Evolutionary conservation across 2,329 filamentous ascomycete species (phyloP).

Genomic region (Penicillium sp.): DNA sequence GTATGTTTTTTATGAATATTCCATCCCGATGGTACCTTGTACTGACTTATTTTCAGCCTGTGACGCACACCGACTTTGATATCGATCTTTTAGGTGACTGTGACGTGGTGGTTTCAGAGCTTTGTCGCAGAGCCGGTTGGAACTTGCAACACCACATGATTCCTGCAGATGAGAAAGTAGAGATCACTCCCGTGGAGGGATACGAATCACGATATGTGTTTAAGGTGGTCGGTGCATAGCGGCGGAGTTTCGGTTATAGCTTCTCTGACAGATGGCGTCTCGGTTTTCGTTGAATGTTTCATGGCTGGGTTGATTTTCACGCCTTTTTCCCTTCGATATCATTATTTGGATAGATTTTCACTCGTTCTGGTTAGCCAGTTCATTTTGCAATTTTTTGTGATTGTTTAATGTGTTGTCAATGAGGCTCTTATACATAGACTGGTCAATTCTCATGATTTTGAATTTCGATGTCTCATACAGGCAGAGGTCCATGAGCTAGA

Average conservation of each 20-base stretch:
- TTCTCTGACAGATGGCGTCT: slow-evolving; percentile 32
- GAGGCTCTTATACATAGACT: not conserved
- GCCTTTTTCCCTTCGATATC: not conserved
- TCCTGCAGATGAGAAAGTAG: slow-evolving; percentile 62
- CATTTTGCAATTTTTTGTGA: not conserved
- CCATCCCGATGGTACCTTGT: too few relatives aligned
- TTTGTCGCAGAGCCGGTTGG: slow-evolving; percentile 82
- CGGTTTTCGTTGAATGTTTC: slow-evolving; percentile 1
- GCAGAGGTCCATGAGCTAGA: too few relatives aligned
- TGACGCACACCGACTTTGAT: slow-evolving; percentile 90
- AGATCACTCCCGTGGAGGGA: slow-evolving; percentile 54
- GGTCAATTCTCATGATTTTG: not conserved
- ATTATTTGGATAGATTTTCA: not conserved
- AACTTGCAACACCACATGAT: slow-evolving; percentile 79
- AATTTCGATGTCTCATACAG: not conserved
- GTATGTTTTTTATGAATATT: slow-evolving; percentile 39
- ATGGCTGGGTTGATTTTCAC: not conserved
- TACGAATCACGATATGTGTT: slow-evolving; percentile 47
- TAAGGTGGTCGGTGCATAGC: slow-evolving; percentile 41
- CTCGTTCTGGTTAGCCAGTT: not conserved
- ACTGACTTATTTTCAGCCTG: slow-evolving; percentile 51
- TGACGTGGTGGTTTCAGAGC: slow-evolving; percentile 83
- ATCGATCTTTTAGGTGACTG: slow-evolving; percentile 95
- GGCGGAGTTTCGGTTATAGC: slow-evolving; percentile 32
- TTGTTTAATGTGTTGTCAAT: not conserved